phyloP scores from a whole-genome alignment of 2,329 filamentous ascomycete species.

The Aspergillus pseudotamarii region DNA sequence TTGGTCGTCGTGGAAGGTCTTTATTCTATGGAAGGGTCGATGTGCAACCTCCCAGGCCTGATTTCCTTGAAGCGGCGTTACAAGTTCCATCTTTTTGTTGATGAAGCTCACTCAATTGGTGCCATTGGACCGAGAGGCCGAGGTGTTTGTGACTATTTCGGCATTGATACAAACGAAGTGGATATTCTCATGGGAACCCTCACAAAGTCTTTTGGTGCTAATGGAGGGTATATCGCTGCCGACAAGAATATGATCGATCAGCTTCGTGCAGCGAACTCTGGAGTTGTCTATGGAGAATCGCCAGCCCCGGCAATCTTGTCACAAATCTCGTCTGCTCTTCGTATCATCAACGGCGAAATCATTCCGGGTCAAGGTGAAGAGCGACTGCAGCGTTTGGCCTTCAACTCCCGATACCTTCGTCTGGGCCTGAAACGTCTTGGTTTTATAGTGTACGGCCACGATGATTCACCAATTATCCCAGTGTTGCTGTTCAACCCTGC shows the following conservation, averaged over 20 bases:
- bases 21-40: conserved; percentile 99
- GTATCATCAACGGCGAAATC: conserved; percentile 86
- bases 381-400: conserved; percentile 90
- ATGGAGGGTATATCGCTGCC: conserved; percentile 91
- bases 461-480: conserved; percentile 96
- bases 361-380: conserved; percentile 91
- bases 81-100: conserved; percentile 94
- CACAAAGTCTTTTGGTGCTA: conserved; percentile 97
- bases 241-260: conserved; percentile 92
- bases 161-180: conserved; percentile 81
- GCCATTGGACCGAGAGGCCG: conserved; percentile 85
- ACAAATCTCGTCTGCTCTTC: conserved; percentile 85
- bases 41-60: conserved; percentile 94
- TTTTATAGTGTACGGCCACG: conserved; percentile 95
- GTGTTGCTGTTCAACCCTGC: conserved; percentile 96
- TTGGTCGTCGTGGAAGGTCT: conserved; percentile 93
- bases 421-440: conserved; percentile 95
- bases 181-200: conserved; percentile 98
- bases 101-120: conserved; percentile 95
- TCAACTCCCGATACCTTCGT: conserved; percentile 98
- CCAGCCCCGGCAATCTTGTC: conserved; percentile 84
- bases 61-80: conserved; percentile 88
- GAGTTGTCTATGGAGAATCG: conserved; percentile 83
- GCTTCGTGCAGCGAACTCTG: conserved; percentile 81
- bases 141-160: conserved; percentile 97